Evolutionary conservation across 2,329 filamentous ascomycete genomes (phyloP), one percentile per base, ranked within the genome.

Genomic region (Alternaria gansuensis): DNA sequence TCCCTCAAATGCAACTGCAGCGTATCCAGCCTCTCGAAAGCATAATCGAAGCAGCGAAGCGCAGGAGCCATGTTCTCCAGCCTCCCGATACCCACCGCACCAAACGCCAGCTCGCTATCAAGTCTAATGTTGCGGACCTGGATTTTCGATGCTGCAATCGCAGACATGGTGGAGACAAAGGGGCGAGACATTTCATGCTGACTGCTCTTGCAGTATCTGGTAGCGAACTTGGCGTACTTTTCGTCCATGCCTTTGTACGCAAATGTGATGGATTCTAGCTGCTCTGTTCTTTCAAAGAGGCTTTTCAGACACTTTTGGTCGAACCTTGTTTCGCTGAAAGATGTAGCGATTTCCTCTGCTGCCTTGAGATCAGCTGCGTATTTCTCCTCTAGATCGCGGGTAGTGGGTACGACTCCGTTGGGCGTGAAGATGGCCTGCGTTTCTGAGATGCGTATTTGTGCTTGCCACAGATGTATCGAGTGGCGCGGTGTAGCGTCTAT

Each of bases 101-200:
- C 69, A 21, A 62, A 46, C 26, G 43, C 24, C 14, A 39, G 49
- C 7, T 37, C 10, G 10, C 34, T 14, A 31, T 61, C 43, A 0
- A 60, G 44, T 3, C 17, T 33, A 9, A 71, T 70, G 3, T 31
- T 17, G 9, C 43, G 41, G 23, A 70, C 51, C 5, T 13, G 37
- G n/a, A 68, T 28, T 10, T 52, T 54, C 9, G 63, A 62, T 10
- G 46, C 46, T 10, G 62, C 63, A 11, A 74, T 62, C 1, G 70
- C 69, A 14, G 51, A 24, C 55, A 74, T 63, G 21, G 67, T 70
- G 5, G 56, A 59, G 2, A 74, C 62, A n/a, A 73, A 74, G 1
- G 71, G 71, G 7, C 70, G 57, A 6, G 65, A 68, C 68, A 72
- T 73, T 26, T 74, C 71, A n/a, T 67, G 67, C 43, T 70, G 68